A percentile compares a stretch with the other conserved stretches of the same genome.
Conservation (phyloP, 2,329 filamentous ascomycete species). For the Pseudocercospora vitis region DNA sequence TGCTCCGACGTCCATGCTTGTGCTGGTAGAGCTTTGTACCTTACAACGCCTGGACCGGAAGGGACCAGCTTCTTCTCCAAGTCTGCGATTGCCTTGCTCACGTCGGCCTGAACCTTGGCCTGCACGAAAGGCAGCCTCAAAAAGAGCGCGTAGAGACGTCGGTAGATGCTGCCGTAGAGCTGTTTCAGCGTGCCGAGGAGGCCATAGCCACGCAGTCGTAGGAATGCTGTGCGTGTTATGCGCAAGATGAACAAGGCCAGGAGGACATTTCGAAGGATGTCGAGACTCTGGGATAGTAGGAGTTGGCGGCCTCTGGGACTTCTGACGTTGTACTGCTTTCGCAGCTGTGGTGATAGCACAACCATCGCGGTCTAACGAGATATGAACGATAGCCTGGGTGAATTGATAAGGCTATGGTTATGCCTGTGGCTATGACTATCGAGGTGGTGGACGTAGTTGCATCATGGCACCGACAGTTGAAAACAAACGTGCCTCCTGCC, state of each 20-base stretch:
- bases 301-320: conserved; percentile 28
- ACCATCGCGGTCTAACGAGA: conserved; percentile 5
- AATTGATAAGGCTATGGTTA: too few relatives aligned
- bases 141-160: conserved; percentile 80
- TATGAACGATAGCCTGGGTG: too few relatives aligned
- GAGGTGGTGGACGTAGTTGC: neutral
- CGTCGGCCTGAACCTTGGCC: conserved; percentile 78
- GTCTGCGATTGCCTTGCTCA: conserved; percentile 75
- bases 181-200: conserved; percentile 75
- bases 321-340: conserved; percentile 28
- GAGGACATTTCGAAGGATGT: conserved; percentile 72
- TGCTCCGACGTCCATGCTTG: conserved; percentile 80
- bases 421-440: neutral
- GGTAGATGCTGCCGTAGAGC: conserved; percentile 69
- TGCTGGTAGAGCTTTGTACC: conserved; percentile 75
- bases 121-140: conserved; percentile 83
- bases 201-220: conserved; percentile 86
- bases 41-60: conserved; percentile 66
- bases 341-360: conserved; percentile 25
- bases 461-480: neutral
- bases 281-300: conserved; percentile 29
- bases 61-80: conserved; percentile 82
- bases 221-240: conserved; percentile 74
- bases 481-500: neutral
- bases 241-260: conserved; percentile 86